A percentile compares a stretch with the other conserved stretches of the same genome.
Evolutionary conservation across 164 flowering plant species (phyloP).

Genomic region (Piper longum): DNA sequence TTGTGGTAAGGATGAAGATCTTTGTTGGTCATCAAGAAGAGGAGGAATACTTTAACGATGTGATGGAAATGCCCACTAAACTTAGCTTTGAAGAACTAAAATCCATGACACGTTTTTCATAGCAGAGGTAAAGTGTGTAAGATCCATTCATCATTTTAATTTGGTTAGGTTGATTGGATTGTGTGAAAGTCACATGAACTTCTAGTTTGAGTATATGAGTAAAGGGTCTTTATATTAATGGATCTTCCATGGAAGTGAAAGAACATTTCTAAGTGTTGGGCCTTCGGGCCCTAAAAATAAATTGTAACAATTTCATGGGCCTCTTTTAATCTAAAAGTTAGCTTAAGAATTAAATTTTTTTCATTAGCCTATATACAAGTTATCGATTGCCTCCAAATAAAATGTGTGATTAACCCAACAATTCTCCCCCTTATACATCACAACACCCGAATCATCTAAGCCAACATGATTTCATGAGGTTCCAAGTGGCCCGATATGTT

Average conservation of each 20-base stretch:
- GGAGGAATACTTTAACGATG: background rate
- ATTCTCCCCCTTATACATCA: no score
- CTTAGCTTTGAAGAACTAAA: background rate
- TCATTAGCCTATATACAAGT: no score
- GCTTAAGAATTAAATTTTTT: no score
- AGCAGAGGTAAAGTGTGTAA: slow-evolving; percentile 15
- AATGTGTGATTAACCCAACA: no score
- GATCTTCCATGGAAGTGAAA: slow-evolving; percentile 7
- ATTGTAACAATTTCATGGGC: no score
- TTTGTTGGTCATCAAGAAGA: background rate
- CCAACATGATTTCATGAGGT: no score
- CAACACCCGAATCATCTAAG: no score
- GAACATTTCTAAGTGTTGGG: no score
- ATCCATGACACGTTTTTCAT: slow-evolving; percentile 4
- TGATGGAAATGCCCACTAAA: background rate
- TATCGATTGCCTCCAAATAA: no score
- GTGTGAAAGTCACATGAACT: slow-evolving; percentile 8
- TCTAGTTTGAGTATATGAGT: slow-evolving; percentile 15
- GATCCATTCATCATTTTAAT: slow-evolving; percentile 17
- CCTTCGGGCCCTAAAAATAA: no score
- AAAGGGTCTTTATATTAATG: slow-evolving; percentile 17
- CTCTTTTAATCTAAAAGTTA: no score
- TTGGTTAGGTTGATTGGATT: slow-evolving; percentile 17
- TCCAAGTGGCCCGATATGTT: no score
- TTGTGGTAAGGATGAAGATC: background rate